Evolutionary conservation across 1,284 basidiomycete genomes (phyloP).

Genomic region (Sparassis latifolia): DNA sequence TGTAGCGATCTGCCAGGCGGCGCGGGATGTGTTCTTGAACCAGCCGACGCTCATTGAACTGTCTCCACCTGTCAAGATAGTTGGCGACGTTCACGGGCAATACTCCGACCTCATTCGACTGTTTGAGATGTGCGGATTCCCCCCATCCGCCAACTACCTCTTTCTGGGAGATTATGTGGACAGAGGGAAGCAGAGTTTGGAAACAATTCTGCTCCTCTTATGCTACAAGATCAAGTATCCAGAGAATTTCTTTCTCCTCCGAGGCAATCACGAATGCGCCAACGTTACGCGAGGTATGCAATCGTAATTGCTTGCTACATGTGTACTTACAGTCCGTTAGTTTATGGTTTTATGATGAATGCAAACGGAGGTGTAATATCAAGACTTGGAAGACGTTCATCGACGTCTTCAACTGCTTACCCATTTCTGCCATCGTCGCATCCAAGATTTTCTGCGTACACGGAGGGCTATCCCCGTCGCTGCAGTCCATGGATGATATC

Average conservation of each 20-base stretch:
- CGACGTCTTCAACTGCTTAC: conserved; percentile 98
- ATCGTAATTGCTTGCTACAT: conserved; percentile 6
- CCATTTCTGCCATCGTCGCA: conserved; percentile 97
- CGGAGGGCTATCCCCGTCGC: conserved; percentile 95
- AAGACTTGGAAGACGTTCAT: conserved; percentile 99
- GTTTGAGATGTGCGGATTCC: conserved; percentile 99
- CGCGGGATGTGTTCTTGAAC: conserved; percentile 92
- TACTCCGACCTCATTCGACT: conserved; percentile 97
- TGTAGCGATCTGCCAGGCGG: conserved; percentile 92
- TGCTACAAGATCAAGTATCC: conserved; percentile 99
- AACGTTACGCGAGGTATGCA: conserved; percentile 90
- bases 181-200: conserved; percentile 95
- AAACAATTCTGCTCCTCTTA: conserved; percentile 93
- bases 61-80: conserved; percentile 98
- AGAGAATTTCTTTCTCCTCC: conserved; percentile 97
- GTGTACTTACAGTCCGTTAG: conserved; percentile 36
- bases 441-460: conserved; percentile 99
- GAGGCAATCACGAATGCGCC: conserved; percentile 99
- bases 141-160: conserved; percentile 95
- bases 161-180: conserved; percentile 99
- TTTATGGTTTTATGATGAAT: conserved; percentile 99
- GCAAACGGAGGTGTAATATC: conserved; percentile 98
- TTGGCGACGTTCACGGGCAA: conserved; percentile 98
- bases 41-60: conserved; percentile 98
- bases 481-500: conserved; percentile 99